phyloP scores from a whole-genome alignment of 371 early-diverging fungal species.

The Mucor mucedo region DNA sequence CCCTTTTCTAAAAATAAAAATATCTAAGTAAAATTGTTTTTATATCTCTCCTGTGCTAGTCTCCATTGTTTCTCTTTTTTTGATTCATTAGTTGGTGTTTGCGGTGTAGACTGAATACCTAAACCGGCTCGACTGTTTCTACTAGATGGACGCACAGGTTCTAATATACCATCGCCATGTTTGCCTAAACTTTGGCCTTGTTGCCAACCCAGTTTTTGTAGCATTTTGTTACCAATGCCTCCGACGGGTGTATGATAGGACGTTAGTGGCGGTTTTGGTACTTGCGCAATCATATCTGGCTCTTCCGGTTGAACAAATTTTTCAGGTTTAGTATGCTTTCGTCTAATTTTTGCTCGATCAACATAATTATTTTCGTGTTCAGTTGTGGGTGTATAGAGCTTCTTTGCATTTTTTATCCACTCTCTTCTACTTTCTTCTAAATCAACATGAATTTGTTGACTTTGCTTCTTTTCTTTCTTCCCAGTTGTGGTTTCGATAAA shows the following conservation, averaged over 20 bases:
- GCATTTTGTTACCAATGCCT: constrained; percentile 40
- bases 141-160: constrained; percentile 26
- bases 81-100: neutral
- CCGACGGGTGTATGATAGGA: constrained; percentile 22
- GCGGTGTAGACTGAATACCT: constrained; percentile 8
- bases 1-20: neutral
- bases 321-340: constrained; percentile 10
- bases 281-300: neutral
- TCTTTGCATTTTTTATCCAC: constrained; percentile 20
- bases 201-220: constrained; percentile 53
- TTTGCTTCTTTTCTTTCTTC: constrained; percentile 16
- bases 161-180: constrained; percentile 34
- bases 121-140: constrained; percentile 26
- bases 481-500: constrained; percentile 22
- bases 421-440: constrained; percentile 20
- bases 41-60: constrained; percentile 21
- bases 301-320: constrained; percentile 1
- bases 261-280: neutral
- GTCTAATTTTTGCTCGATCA: constrained; percentile 26
- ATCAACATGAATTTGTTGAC: constrained; percentile 1
- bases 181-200: constrained; percentile 48
- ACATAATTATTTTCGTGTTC: constrained; percentile 4
- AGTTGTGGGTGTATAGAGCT: neutral
- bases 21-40: constrained; percentile 7
- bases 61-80: constrained; percentile 24